These are phyloP conservation scores for Thuidium tamariscinum DNA, from an alignment of 225 moss, liverwort and hornwort species.

Conservation along the genomic window DNA sequence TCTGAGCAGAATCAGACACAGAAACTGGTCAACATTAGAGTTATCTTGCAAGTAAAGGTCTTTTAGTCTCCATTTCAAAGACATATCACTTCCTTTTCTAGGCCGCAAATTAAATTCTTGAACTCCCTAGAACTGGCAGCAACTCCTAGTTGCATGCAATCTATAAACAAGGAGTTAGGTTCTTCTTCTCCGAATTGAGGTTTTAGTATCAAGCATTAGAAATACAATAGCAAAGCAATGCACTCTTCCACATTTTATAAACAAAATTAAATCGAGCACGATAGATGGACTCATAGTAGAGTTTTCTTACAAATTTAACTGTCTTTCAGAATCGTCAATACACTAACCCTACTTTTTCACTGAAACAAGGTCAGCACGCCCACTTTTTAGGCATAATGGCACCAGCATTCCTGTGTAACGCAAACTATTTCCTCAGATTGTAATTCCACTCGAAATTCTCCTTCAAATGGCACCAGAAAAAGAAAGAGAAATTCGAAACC, in stretches of 20 bases:
- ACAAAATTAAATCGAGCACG: neutral
- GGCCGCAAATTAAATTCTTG: neutral
- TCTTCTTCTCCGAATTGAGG: neutral
- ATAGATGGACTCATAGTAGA: neutral
- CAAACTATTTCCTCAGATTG: neutral
- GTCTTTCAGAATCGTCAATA: neutral
- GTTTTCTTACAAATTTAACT: neutral
- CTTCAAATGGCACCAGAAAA: neutral
- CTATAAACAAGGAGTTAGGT: neutral
- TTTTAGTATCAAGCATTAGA: neutral
- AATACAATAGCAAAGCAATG: neutral
- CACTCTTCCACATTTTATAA: neutral
- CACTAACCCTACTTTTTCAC: neutral
- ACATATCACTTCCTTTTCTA: neutral
- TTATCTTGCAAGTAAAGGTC: neutral
- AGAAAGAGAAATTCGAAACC: neutral
- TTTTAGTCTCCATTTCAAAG: neutral
- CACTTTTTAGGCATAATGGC: neutral
- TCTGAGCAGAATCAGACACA: slow-evolving; percentile 13
- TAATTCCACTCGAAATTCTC: neutral
- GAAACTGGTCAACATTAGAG: neutral
- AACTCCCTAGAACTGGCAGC: neutral
- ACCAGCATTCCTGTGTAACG: neutral
- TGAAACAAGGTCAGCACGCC: neutral
- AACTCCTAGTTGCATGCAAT: neutral